Percentiles rank a stretch among this genome's conserved stretches.
Evolutionary conservation across 1,139 yeast genomes (phyloP).

Genomic region (Debaryomyces subglobosus): DNA sequence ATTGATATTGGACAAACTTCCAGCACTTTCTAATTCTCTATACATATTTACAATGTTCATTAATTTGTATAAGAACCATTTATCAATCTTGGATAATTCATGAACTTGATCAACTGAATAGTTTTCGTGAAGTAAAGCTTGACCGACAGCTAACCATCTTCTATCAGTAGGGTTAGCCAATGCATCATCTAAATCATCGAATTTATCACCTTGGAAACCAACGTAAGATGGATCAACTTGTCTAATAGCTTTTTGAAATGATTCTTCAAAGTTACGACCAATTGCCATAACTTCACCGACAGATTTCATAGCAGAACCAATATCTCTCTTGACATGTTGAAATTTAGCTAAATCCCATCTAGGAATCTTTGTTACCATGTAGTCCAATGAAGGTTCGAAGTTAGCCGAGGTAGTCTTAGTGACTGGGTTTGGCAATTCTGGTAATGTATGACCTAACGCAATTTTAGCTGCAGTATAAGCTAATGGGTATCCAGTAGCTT

Average conservation of each 20-base stretch:
- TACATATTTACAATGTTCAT: slow-evolving; percentile 90
- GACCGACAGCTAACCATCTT: slow-evolving; percentile 98
- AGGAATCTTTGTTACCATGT: slow-evolving; percentile 95
- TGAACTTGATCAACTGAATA: slow-evolving; percentile 91
- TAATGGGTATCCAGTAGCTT: slow-evolving; percentile 97
- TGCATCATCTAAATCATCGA: slow-evolving; percentile 77
- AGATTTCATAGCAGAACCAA: slow-evolving; percentile 96
- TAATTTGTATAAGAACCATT: slow-evolving; percentile 93
- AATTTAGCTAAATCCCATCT: slow-evolving; percentile 97
- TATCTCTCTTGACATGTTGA: slow-evolving; percentile 89
- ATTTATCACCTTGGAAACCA: slow-evolving; percentile 91
- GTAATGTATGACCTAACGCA: slow-evolving; percentile 91
- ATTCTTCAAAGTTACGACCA: slow-evolving; percentile 96
- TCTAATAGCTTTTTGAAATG: slow-evolving; percentile 96
- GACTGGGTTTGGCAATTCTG: slow-evolving; percentile 94
- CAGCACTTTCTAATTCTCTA: slow-evolving; percentile 70
- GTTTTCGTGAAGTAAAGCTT: slow-evolving; percentile 87
- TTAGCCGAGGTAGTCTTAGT: slow-evolving; percentile 95
- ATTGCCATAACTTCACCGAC: slow-evolving; percentile 99
- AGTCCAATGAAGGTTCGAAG: slow-evolving; percentile 96
- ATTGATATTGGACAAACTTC: slow-evolving; percentile 59
- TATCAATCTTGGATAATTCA: slow-evolving; percentile 88
- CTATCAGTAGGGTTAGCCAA: slow-evolving; percentile 93
- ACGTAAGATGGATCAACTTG: slow-evolving; percentile 90
- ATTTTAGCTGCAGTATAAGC: slow-evolving; percentile 99